Evolutionary conservation across 495 filamentous ascomycete species (phyloP).

Genomic region (Aspergillus panamensis): DNA sequence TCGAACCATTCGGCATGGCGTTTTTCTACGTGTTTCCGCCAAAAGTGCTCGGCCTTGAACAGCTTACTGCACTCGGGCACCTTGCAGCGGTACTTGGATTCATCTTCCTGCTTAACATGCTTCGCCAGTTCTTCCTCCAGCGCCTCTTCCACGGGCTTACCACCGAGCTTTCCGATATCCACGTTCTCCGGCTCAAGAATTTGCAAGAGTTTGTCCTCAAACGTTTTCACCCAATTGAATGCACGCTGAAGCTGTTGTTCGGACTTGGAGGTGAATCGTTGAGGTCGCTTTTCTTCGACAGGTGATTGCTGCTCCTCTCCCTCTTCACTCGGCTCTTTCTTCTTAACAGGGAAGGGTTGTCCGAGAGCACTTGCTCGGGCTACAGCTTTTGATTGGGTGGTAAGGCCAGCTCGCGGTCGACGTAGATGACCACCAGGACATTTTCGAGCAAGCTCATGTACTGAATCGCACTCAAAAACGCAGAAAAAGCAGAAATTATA

Average conservation of each 20-base stretch:
- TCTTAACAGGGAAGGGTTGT: conserved; percentile 75
- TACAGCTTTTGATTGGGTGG: conserved; percentile 75
- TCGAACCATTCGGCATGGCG: conserved; percentile 88
- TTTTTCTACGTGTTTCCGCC: conserved; percentile 97
- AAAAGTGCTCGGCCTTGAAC: conserved; percentile 95
- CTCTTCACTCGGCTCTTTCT: conserved; percentile 62
- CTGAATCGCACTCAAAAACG: conserved; percentile 95
- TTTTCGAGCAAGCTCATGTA: conserved; percentile 92
- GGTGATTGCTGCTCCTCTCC: conserved; percentile 60
- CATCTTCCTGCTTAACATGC: conserved; percentile 93
- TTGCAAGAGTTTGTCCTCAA: conserved; percentile 92
- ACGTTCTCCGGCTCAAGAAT: conserved; percentile 86
- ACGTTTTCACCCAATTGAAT: conserved; percentile 99
- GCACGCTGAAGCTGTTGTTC: conserved; percentile 91
- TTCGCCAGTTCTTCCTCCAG: conserved; percentile 82
- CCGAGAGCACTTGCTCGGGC: conserved; percentile 77
- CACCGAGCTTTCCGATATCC: conserved; percentile 83
- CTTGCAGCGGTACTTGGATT: conserved; percentile 93
- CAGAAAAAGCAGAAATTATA: conserved; percentile 99
- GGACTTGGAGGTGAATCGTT: conserved; percentile 63
- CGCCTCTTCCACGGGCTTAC: conserved; percentile 79
- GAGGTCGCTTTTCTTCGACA: conserved; percentile 62
- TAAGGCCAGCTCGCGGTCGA: conserved; percentile 78
- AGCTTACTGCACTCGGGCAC: conserved; percentile 93
- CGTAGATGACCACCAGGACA: conserved; percentile 95